Percentiles rank a stretch among this genome's conserved stretches.
Evolutionary conservation across 1,139 yeast species (phyloP).

Genomic region (Hyphopichia khmerensis): DNA sequence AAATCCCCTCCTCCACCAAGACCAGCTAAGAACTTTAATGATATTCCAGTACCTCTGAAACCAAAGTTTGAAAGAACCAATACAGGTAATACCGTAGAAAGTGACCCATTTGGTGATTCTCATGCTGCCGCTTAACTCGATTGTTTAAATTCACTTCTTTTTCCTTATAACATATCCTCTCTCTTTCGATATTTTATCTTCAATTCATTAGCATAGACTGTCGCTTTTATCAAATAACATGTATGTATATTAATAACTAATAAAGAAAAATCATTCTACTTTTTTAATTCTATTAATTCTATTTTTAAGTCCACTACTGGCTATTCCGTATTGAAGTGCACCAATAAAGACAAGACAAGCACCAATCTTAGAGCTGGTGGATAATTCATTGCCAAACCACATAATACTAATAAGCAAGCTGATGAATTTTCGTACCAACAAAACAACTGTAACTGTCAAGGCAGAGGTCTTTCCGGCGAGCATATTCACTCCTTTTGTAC

Average conservation of each 20-base stretch:
- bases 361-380: slow-evolving; percentile 43
- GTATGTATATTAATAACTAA: not conserved
- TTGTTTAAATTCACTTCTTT: too few species aligned
- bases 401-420: slow-evolving; percentile 56
- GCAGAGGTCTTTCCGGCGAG: slow-evolving; percentile 59
- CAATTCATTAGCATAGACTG: not conserved
- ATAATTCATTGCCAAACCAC: slow-evolving; percentile 46
- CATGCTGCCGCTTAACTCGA: slow-evolving; percentile 36
- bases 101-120: slow-evolving; percentile 73
- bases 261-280: not conserved
- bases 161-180: too few species aligned
- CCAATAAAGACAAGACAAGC: slow-evolving; percentile 53
- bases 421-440: slow-evolving; percentile 59
- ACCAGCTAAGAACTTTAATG: slow-evolving; percentile 25
- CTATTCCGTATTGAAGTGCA: slow-evolving; percentile 42
- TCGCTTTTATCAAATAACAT: not conserved
- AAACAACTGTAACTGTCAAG: slow-evolving; percentile 58
- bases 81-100: slow-evolving; percentile 32
- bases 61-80: slow-evolving; percentile 15
- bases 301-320: not conserved
- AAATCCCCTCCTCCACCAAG: slow-evolving; percentile 35
- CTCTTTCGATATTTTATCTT: not conserved
- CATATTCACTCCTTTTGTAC: slow-evolving; percentile 67
- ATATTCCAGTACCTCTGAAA: slow-evolving; percentile 1
- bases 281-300: not conserved